Evolutionary conservation across 768 basidiomycete genomes (phyloP).

Genomic region (Amanita inopinata): DNA sequence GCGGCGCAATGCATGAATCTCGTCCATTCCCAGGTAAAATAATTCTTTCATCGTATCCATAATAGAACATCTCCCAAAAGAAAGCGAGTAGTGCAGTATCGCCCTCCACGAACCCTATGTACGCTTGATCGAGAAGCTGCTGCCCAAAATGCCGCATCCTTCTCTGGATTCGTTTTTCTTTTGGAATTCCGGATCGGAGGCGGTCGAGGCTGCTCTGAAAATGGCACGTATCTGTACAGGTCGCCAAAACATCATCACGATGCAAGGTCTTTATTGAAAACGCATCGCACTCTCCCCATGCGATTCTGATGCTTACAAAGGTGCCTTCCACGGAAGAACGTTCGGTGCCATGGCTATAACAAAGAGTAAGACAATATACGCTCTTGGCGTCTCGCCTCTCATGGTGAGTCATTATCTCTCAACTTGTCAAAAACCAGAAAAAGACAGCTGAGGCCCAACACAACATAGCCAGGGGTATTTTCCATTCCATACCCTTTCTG

Average conservation of each 20-base stretch:
- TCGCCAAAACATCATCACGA: constrained; percentile 78
- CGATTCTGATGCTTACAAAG: constrained; percentile 19
- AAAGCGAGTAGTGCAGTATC: constrained; percentile 65
- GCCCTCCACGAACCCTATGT: constrained; percentile 83
- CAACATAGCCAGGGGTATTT: constrained; percentile 68
- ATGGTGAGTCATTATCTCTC: constrained; percentile 47
- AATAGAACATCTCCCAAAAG: background rate
- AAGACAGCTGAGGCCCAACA: too few relatives aligned
- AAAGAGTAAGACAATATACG: constrained; percentile 89
- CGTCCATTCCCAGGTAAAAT: constrained; percentile 65
- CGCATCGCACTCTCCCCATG: background rate
- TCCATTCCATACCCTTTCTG: constrained; percentile 84
- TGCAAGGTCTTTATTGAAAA: constrained; percentile 58
- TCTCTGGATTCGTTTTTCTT: constrained; percentile 96
- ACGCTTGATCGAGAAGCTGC: constrained; percentile 71
- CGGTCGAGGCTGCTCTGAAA: constrained; percentile 84
- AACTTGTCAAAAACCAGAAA: too few relatives aligned
- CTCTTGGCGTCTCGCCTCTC: constrained; percentile 64
- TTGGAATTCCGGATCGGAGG: constrained; percentile 95
- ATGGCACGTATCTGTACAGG: constrained; percentile 74
- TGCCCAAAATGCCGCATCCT: constrained; percentile 84
- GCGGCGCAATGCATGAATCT: constrained; percentile 80
- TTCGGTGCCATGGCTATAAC: constrained; percentile 91
- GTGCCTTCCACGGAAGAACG: constrained; percentile 87
- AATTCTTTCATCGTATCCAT: background rate